Evolutionary conservation across 371 early-diverging fungal species (phyloP).

Genomic region (Batkoa obscura): DNA sequence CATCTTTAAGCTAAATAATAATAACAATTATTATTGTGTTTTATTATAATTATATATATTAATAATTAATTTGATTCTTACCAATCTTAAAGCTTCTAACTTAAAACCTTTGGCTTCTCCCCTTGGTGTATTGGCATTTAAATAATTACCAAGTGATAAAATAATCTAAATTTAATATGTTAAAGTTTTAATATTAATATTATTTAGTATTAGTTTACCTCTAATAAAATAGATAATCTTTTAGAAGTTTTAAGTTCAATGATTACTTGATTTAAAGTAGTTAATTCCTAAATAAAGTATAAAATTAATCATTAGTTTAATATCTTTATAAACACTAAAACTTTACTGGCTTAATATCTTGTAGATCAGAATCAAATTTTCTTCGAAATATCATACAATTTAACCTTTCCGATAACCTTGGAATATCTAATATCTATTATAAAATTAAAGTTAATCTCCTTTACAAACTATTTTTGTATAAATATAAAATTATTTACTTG

Average conservation of each 20-base stretch:
- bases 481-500: neutral
- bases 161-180: conserved; percentile 12
- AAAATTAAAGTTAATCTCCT: too few relatives aligned
- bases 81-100: conserved; percentile 29
- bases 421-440: conserved; percentile 32
- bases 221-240: conserved; percentile 6
- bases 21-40: too few relatives aligned
- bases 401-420: conserved; percentile 43
- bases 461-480: too few relatives aligned
- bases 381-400: conserved; percentile 53
- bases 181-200: too few relatives aligned
- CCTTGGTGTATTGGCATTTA: conserved; percentile 57
- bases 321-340: too few relatives aligned
- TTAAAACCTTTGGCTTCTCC: conserved; percentile 68
- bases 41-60: too few relatives aligned
- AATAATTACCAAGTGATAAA: conserved; percentile 58
- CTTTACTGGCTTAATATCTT: conserved; percentile 27
- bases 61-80: too few relatives aligned
- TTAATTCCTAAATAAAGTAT: conserved; percentile 7
- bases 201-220: conserved; percentile 8
- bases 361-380: conserved; percentile 43
- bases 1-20: conserved; percentile 30
- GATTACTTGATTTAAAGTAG: conserved; percentile 4
- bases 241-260: conserved; percentile 9
- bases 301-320: too few relatives aligned